Evolutionary conservation across 2,329 filamentous ascomycete species (phyloP), one percentile per base, ranked within the genome.

Genomic region (Pseudogymnoascus sp.): DNA sequence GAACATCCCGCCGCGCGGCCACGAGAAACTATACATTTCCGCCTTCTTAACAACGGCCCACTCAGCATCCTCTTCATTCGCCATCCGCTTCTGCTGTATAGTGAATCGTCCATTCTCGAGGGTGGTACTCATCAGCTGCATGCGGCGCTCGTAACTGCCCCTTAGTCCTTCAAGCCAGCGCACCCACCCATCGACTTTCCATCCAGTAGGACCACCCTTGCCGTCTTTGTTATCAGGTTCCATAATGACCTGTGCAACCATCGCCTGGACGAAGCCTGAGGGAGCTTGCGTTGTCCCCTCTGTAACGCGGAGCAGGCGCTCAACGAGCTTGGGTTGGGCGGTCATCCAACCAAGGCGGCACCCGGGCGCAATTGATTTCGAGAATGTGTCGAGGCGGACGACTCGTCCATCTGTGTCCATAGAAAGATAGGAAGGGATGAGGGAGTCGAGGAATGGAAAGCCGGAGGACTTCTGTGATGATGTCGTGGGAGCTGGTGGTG

Each of bases 291-390:
- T 96, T 16, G 82, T 82, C 0, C 83, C 81, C 74, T 97, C 92
- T 18, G 86, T 87, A 68, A 95, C 88, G 61, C 88, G 87, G 14
- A 78, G 66, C 43, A 94, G 77, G 6, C 89, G 85, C 73, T 95
- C 90, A 54, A 92, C 80, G 57, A 97, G 77, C 0, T 78, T 85
- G 1, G 92, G 91, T 70, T 95, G 89, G 0, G 89, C 87, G 0
- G 92, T 96, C 66, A 96, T 86, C 90, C 92, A 97, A 39, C 93
- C 93, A 1, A 97, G 78, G 30, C 93, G 86, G 70, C 90, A 95
- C 1, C 93, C 93, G 0, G 93, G 93, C 0, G 92, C 92, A 16
- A 96, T 83, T 0, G 90, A 95, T 76, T 97, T 97, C 70, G 89
- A 94, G 74, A 97, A 97, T 1, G 92, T 96, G 73, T 97, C 93